Base-by-base conservation (phyloP, 148 eudicot species). In the Diospyros kaki region DNA sequence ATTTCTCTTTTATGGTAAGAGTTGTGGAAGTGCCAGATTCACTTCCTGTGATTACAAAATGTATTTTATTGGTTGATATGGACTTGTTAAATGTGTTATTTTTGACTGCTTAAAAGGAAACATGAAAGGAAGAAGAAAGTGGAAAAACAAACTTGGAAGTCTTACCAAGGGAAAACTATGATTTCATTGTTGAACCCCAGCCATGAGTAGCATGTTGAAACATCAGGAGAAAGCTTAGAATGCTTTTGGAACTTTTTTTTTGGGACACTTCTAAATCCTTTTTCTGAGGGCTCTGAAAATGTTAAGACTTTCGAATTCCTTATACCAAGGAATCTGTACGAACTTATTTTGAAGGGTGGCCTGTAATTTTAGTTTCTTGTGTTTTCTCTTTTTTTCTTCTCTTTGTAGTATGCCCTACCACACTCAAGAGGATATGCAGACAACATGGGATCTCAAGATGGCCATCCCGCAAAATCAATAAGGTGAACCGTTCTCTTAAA, bases 401-500 rank as follows among this genome's bases (percentile, higher is more conserved):
- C 28, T 77, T 83, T 79, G 80, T 77, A 94, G 98, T 94, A 74
- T 94, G 98, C 72, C 98, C 98, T 9, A 94, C 98, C 10, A 94
- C 98, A 12, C 83, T 94, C 50, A 94, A 94, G 83, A 90, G 98
- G 85, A 94, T 94, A 73, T 94, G 98, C 84, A 84, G 98, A 83
- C 92, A 87, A 69, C 96, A 93, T 73, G 98, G 98, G 68, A 92
- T 94, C 76, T 86, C 91, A 64, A 87, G 98, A 74, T 94, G 98
- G 98, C 98, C 98, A 76, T 94, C 97, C 48, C 89, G 98, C 62
- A 94, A 94, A 80, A 92, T 94, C 68, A 92, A 94, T 80, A 94
- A 94, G 81, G 98, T 94, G 74, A 92, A 89, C 59, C 95, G 98
- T 56, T 94, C 97, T 39, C 80, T 94, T 61, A 87, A 55, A 66